phyloP scores from a whole-genome alignment of 202 grass and related monocot genomes.

The Hordeum pubiflorum region DNA sequence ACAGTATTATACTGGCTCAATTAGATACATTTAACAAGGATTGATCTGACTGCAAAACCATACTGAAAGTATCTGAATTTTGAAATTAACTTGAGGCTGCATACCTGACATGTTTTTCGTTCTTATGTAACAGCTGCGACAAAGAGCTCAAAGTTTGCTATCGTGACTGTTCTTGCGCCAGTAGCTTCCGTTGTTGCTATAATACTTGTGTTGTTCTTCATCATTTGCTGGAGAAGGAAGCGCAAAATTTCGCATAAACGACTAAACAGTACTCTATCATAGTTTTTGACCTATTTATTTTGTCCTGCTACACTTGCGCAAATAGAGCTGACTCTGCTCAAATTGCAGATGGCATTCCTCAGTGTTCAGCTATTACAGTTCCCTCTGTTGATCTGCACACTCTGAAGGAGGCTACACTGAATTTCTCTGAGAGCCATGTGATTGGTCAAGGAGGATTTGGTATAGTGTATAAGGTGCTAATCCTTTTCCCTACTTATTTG shows the following conservation, averaged over 20 bases:
- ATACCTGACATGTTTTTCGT: not conserved
- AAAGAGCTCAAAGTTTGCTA: not conserved
- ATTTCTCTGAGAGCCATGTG: not conserved
- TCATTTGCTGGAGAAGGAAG: not conserved
- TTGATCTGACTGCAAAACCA: too few species aligned
- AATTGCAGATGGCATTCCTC: not conserved
- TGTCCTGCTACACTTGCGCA: not conserved
- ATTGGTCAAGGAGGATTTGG: conserved; percentile 18
- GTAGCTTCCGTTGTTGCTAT: not conserved
- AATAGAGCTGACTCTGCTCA: not conserved
- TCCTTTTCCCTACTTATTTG: not conserved
- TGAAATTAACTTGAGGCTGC: too few species aligned
- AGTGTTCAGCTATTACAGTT: not conserved
- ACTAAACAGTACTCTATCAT: not conserved
- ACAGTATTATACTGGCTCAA: too few species aligned
- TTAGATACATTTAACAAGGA: too few species aligned
- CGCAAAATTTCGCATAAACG: not conserved
- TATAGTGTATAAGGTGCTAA: conserved; percentile 8
- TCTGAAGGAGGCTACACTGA: not conserved
- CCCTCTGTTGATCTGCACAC: not conserved
- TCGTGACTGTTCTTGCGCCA: not conserved
- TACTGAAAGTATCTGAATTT: too few species aligned
- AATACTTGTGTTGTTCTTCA: not conserved
- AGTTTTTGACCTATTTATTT: not conserved
- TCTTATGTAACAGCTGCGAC: not conserved